Evolutionary conservation across 2,329 filamentous ascomycete species (phyloP), one percentile per base, ranked within the genome.

Genomic region (Dothideomycetes sp.): DNA sequence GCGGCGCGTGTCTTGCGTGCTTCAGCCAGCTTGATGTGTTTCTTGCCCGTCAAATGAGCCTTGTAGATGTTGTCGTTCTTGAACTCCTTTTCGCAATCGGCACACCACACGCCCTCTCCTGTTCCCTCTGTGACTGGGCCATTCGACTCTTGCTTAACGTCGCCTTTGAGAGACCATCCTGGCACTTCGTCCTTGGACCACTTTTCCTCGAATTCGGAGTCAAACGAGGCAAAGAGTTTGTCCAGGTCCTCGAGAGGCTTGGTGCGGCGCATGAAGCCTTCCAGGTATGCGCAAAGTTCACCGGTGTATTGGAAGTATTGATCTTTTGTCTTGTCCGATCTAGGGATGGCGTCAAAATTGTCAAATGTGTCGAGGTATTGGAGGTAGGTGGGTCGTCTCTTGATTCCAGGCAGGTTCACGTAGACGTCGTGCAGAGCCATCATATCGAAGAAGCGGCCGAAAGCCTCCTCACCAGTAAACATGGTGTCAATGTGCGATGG

Each of bases 11-110:
- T 56, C 47, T 70, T 65, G 34, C 79, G 72, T 38, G 74, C 71
- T 56, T 86, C 78, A 1, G 82, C 84, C 1, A 84, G 84, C 52
- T 86, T 85, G 58, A 89, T 76, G 59, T 98, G 91, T 58, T 96
- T 98, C 64, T 94, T 89, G 31, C 89, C 89, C 0, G 69, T 81
- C 45, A 98, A 64, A 59, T 98, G 91, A 29, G 77, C 79, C 52
- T 87, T 88, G 68, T 94, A 94, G 35, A 95, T 86, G 46, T 94
- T 94, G 49, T 91, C 79, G 53, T 95, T 96, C 54, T 84, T 87
- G 65, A 96, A 98, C 44, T 89, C 85, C 63, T 88, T 95, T 56
- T 91, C 82, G 58, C 91, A 98, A 46, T 88, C 87, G 4, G 81
- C 72, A 54, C 91, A 98, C 83, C 84, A 96, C 12, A 87, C 73